Evolutionary conservation across 768 basidiomycete genomes (phyloP), one percentile per base, ranked within the genome.

Genomic region (Boletus eberwhitei): DNA sequence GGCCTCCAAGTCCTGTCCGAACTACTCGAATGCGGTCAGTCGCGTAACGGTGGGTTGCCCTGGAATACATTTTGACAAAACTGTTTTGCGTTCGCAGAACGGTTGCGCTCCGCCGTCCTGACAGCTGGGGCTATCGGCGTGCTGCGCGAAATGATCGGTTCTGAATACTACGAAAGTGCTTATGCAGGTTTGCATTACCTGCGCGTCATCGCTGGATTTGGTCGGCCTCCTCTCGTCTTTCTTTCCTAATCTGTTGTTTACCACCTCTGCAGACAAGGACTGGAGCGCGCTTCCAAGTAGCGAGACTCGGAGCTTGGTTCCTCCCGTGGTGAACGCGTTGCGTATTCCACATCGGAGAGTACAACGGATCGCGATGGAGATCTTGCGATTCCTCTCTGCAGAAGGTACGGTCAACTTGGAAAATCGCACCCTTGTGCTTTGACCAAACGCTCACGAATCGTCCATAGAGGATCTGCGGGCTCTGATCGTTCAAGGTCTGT

Each of bases 101-200:
- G 11, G 5, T 16, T 69, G 19, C 59, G 63, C 26, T 48, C 45
- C 4, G 54, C 52, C 2, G 14, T 69, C 29, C 34, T 69, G 43
- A 54, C 51, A 3, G 48, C 55, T 2, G 61, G 49, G 2, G 54
- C 59, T 9, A 45, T 69, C 38, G 40, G 43, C 4, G 53, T 36
- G 8, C 35, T 69, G 16, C 38, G 47, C 9, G 36, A 38, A 12
- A 67, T 69, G 63, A 35, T 69, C 5, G 38, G 45, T 16, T 34
- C 47, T 12, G 53, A 36, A 40, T 22, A 40, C 1, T 44, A 57
- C 31, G 57, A 57, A 31, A 50, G 40, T 2, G 49, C 42, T 2
- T 59, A 61, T 16, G 64, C 65, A 5, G 60, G 59, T 5, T 48
- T 69, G 42, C 61, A 67, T 36, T 69, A 69, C 38, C 43, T 69